Percentiles rank a stretch among this genome's conserved stretches.
Evolutionary conservation across 2,329 filamentous ascomycete genomes (phyloP).

Genomic region (Alternaria tenuissima): DNA sequence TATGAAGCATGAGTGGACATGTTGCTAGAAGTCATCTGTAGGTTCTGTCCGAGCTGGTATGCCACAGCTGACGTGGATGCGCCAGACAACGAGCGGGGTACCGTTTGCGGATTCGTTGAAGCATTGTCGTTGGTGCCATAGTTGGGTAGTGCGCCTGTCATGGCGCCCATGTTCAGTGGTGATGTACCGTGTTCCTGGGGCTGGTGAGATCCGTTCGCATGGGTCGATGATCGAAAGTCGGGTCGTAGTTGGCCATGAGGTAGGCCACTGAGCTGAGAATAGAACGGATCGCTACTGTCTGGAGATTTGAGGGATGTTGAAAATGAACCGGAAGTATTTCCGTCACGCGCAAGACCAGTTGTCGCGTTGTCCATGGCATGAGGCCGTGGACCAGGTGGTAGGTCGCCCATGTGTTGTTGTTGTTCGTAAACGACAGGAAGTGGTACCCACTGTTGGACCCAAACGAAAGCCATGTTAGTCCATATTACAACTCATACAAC

Average conservation of each 20-base stretch:
- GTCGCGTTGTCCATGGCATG: slow-evolving; percentile 43
- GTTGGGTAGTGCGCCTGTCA: slow-evolving; percentile 49
- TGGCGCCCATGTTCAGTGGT: slow-evolving; percentile 48
- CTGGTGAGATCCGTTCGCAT: slow-evolving; percentile 34
- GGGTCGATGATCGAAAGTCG: slow-evolving; percentile 40
- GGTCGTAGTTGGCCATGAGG: slow-evolving; percentile 38
- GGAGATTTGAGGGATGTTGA: slow-evolving; percentile 29
- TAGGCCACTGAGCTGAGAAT: slow-evolving; percentile 49
- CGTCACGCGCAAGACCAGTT: slow-evolving; percentile 40
- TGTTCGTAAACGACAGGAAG: slow-evolving; percentile 50
- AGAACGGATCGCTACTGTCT: slow-evolving; percentile 44
- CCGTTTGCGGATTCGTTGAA: slow-evolving; percentile 28
- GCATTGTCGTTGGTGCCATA: slow-evolving; percentile 35
- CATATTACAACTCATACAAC: slow-evolving; percentile 40
- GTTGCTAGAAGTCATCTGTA: slow-evolving; percentile 43
- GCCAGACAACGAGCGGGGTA: slow-evolving; percentile 47
- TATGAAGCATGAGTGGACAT: slow-evolving; percentile 39
- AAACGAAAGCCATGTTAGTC: slow-evolving; percentile 54
- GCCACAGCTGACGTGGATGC: slow-evolving; percentile 52
- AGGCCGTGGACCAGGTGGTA: slow-evolving; percentile 42
- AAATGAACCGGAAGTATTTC: slow-evolving; percentile 27
- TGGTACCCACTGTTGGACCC: slow-evolving; percentile 55
- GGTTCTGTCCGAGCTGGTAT: slow-evolving; percentile 51
- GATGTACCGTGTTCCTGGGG: slow-evolving; percentile 38
- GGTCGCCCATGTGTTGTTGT: slow-evolving; percentile 50